Evolutionary conservation across 2,329 filamentous ascomycete species (phyloP).

Genomic region (Colletotrichum orbiculare): DNA sequence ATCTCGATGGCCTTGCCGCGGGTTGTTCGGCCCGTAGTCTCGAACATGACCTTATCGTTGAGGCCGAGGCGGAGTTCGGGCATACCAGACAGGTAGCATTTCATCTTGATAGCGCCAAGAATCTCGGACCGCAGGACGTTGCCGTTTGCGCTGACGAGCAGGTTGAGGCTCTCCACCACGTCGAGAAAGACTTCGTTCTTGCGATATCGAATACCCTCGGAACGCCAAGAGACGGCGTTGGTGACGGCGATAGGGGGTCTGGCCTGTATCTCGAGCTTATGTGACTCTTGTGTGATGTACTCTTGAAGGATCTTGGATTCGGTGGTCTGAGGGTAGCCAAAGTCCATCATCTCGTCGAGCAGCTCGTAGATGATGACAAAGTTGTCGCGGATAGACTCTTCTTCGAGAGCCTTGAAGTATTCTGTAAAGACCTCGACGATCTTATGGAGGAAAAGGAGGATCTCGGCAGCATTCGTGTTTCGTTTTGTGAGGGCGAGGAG

Average conservation of each 20-base stretch:
- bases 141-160: conserved; percentile 92
- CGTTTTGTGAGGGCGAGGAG: conserved; percentile 97
- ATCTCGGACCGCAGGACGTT: conserved; percentile 98
- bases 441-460: conserved; percentile 97
- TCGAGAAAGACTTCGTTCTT: conserved; percentile 99
- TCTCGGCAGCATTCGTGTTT: conserved; percentile 98
- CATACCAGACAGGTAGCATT: conserved; percentile 99
- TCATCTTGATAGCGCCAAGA: conserved; percentile 98
- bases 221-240: conserved; percentile 97
- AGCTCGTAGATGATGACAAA: conserved; percentile 99
- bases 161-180: conserved; percentile 94
- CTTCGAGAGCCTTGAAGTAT: conserved; percentile 99
- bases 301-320: conserved; percentile 99
- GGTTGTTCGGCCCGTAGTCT: conserved; percentile 93
- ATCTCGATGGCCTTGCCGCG: conserved; percentile 98
- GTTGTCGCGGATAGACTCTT: conserved; percentile 98
- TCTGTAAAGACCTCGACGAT: conserved; percentile 99
- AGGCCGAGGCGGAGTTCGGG: conserved; percentile 92
- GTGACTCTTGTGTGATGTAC: conserved; percentile 99
- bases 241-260: conserved; percentile 97
- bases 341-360: conserved; percentile 99
- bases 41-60: conserved; percentile 99
- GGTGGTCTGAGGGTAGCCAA: conserved; percentile 98
- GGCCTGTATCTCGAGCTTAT: conserved; percentile 97
- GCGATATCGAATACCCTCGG: conserved; percentile 96